These are phyloP conservation scores for Zygosaccharomyces kombuchaensis DNA, from an alignment of 805 yeast genomes.

Conservation along the genomic window DNA sequence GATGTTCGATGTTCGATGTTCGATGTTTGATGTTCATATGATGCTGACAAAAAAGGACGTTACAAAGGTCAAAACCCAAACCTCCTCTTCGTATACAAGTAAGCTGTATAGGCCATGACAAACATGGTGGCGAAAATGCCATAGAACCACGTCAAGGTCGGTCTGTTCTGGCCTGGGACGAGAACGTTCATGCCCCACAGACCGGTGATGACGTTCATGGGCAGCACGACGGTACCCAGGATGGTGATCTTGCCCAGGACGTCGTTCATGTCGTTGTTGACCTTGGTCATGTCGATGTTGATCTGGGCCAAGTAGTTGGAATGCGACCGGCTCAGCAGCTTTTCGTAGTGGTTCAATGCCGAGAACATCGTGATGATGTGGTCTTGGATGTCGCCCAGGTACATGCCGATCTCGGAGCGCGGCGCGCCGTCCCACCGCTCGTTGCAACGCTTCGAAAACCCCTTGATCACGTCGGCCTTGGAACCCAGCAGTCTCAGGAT, in stretches of 20 bases:
- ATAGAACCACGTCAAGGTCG: constrained; percentile 65
- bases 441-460: constrained; percentile 85
- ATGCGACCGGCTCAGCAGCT: constrained; percentile 89
- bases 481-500: constrained; percentile 77
- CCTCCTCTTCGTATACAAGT: constrained; percentile 45
- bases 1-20: too few relatives aligned
- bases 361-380: constrained; percentile 98
- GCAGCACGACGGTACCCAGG: constrained; percentile 90
- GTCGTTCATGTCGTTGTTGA: constrained; percentile 95
- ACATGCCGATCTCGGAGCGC: constrained; percentile 84
- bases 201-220: constrained; percentile 93
- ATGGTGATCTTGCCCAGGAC: constrained; percentile 90
- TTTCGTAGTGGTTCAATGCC: constrained; percentile 89
- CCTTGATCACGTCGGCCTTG: constrained; percentile 96
- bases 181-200: constrained; percentile 98
- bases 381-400: constrained; percentile 95
- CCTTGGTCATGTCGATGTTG: constrained; percentile 95
- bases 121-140: constrained; percentile 46
- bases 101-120: constrained; percentile 44
- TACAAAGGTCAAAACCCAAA: constrained; percentile 32
- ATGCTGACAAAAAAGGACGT: neutral
- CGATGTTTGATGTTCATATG: too few relatives aligned
- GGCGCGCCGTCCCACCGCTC: constrained; percentile 81
- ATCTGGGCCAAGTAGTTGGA: constrained; percentile 94
- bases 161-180: constrained; percentile 84